phyloP scores from a whole-genome alignment of 2,329 filamentous ascomycete genomes.

The Penicillium brasilianum region DNA sequence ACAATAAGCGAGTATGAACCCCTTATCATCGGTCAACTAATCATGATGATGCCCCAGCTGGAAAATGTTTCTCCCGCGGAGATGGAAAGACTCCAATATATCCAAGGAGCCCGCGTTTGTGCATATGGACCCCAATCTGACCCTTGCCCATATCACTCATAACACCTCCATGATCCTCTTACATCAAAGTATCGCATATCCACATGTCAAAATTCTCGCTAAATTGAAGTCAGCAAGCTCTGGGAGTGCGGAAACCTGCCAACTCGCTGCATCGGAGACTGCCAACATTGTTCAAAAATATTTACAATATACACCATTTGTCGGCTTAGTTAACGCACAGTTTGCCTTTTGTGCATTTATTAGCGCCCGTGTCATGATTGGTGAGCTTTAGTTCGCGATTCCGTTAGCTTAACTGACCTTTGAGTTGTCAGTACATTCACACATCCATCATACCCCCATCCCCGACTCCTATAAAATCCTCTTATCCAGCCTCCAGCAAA shows the following conservation, averaged over 20 bases:
- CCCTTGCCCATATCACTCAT: no score
- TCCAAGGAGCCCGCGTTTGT: no score
- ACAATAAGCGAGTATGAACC: no score
- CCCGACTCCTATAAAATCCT: constrained; percentile 9
- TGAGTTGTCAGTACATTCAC: constrained; percentile 8
- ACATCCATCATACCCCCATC: constrained; percentile 6
- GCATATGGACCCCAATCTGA: no score
- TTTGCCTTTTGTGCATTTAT: constrained; percentile 56
- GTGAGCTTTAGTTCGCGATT: neutral
- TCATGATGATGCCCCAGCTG: constrained; percentile 30
- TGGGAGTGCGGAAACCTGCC: constrained; percentile 8
- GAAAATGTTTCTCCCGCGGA: constrained; percentile 41
- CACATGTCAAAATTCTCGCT: no score
- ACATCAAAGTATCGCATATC: no score
- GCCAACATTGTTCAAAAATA: constrained; percentile 55
- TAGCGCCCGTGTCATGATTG: constrained; percentile 32
- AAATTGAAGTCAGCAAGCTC: no score
- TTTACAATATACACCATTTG: constrained; percentile 42
- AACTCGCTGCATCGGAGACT: constrained; percentile 53
- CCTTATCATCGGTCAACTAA: neutral
- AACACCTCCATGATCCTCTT: no score
- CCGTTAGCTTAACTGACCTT: no score
- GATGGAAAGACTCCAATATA: no score
- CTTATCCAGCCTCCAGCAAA: constrained; percentile 13
- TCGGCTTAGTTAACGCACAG: constrained; percentile 35